phyloP scores from a whole-genome alignment of 805 yeast species.

The Kregervanrija fluxuum region DNA sequence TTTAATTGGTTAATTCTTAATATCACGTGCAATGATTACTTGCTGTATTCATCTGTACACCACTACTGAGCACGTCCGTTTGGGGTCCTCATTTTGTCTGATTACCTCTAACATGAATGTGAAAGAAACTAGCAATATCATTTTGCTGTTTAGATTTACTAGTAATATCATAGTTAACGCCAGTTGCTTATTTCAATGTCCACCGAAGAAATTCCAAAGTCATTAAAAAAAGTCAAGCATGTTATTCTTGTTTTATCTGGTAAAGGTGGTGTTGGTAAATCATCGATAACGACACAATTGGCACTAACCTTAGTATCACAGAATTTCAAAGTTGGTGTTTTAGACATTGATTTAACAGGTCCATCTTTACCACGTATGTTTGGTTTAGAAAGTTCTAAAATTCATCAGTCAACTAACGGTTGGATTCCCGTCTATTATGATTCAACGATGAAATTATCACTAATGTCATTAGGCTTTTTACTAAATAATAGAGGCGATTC shows the following conservation, averaged over 20 bases:
- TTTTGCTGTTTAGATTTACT: no score
- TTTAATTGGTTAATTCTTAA: no score
- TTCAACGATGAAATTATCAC: slow-evolving; percentile 34
- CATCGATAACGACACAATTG: slow-evolving; percentile 89
- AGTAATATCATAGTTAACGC: no score
- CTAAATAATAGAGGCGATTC: slow-evolving; percentile 79
- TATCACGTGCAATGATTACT: no score
- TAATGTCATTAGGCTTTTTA: slow-evolving; percentile 87
- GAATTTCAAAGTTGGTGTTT: slow-evolving; percentile 83
- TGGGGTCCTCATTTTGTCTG: no score
- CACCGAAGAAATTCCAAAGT: slow-evolving; percentile 20
- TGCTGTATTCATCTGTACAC: no score
- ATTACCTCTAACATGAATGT: no score
- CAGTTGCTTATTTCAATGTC: slow-evolving; percentile 2
- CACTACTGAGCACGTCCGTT: no score
- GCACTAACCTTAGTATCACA: slow-evolving; percentile 70
- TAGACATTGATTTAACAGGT: slow-evolving; percentile 93
- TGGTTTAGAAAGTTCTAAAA: slow-evolving; percentile 74
- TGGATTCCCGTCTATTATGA: slow-evolving; percentile 81
- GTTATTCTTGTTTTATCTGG: slow-evolving; percentile 82
- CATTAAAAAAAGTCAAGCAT: slow-evolving; percentile 51
- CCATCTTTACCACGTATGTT: slow-evolving; percentile 96
- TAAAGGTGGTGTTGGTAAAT: slow-evolving; percentile 96
- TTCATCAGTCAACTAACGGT: slow-evolving; percentile 81
- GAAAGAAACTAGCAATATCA: no score